Evolutionary conservation across 116 monocot genomes (phyloP).

Genomic region (Posidonia oceanica): DNA sequence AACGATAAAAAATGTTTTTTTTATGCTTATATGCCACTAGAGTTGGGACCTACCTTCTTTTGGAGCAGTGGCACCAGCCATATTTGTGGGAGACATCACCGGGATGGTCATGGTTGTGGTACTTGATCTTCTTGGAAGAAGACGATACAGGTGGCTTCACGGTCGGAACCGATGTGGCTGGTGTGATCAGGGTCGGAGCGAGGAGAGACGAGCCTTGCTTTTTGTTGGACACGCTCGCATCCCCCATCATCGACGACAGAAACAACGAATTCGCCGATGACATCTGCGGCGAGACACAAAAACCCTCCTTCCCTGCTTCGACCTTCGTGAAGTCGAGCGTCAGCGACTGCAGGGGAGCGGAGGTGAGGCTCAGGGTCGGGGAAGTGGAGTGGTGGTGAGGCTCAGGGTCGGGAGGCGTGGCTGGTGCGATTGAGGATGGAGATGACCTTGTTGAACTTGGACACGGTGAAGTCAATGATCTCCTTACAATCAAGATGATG

Average conservation of each 20-base stretch:
- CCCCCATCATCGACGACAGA: conserved; percentile 67
- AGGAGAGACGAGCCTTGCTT: no score
- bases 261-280: conserved; percentile 41
- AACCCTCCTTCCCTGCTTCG: no score
- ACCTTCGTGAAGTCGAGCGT: conserved; percentile 67
- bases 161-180: conserved; percentile 8
- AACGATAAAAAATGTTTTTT: neutral
- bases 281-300: conserved; percentile 42
- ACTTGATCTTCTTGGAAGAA: no score
- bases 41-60: no score
- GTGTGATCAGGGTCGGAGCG: neutral
- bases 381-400: no score
- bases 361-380: no score
- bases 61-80: no score
- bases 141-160: conserved; percentile 41
- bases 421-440: no score
- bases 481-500: conserved; percentile 30
- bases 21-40: neutral
- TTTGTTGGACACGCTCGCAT: conserved; percentile 59
- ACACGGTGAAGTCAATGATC: no score
- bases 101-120: conserved; percentile 22
- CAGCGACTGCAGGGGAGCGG: conserved; percentile 18
- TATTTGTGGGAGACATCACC: conserved; percentile 12
- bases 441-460: no score
- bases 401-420: conserved; percentile 31